Percentiles rank a stretch among this genome's conserved stretches.
Conservation (phyloP, 2,329 filamentous ascomycete genomes). For the Juglanconis oblonga region DNA sequence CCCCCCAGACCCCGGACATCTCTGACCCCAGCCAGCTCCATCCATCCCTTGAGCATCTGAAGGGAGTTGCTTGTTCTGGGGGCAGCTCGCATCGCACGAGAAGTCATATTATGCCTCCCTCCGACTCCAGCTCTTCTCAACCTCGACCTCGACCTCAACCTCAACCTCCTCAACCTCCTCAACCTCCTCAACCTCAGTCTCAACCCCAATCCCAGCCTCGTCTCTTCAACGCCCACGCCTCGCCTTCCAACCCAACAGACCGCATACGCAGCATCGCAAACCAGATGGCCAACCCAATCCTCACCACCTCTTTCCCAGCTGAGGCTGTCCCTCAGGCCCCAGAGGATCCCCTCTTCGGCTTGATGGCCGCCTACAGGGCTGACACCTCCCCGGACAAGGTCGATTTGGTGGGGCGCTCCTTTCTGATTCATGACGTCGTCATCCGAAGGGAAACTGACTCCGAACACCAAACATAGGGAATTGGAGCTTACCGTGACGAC, state of each 20-base stretch:
- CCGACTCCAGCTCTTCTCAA: conserved; percentile 6
- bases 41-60: no score
- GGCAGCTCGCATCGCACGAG: not conserved
- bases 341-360: conserved; percentile 90
- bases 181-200: conserved; percentile 25
- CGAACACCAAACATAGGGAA: conserved; percentile 44
- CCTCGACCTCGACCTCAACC: conserved; percentile 22
- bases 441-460: conserved; percentile 3
- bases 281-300: conserved; percentile 64
- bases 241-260: conserved; percentile 45
- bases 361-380: conserved; percentile 83
- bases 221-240: conserved; percentile 26
- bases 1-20: conserved; percentile 4
- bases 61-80: not conserved
- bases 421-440: conserved; percentile 6
- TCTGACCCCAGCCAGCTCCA: conserved; percentile 7
- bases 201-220: conserved; percentile 26
- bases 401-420: conserved; percentile 66
- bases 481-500: conserved; percentile 93
- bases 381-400: conserved; percentile 80
- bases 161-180: conserved; percentile 33
- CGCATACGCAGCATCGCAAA: conserved; percentile 60
- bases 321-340: conserved; percentile 83
- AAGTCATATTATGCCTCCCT: not conserved
- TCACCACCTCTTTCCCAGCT: conserved; percentile 68